These are phyloP conservation scores for Pyrenophora seminiperda DNA, from an alignment of 2,329 filamentous ascomycete genomes.

Conservation along the genomic window DNA sequence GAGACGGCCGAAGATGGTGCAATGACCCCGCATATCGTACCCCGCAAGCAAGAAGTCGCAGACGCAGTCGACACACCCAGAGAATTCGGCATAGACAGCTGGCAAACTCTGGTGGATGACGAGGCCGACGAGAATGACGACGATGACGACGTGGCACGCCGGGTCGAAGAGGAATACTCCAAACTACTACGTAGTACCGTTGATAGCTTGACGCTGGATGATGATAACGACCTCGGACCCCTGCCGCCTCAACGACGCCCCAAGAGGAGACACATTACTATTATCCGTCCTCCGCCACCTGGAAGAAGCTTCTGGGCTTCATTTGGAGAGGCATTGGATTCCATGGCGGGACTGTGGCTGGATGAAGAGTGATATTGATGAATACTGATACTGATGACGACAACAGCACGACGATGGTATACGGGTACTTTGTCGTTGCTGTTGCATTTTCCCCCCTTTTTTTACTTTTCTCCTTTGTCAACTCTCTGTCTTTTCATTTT, in stretches of 20 bases:
- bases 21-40: not conserved
- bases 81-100: conserved; percentile 22
- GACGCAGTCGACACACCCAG: not conserved
- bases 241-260: not conserved
- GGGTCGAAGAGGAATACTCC: conserved; percentile 8
- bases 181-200: conserved; percentile 9
- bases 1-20: not conserved
- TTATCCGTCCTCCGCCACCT: conserved; percentile 19
- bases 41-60: not conserved
- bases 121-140: too few relatives aligned
- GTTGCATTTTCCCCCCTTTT: not conserved
- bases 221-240: not conserved
- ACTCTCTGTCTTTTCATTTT: not conserved
- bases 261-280: conserved; percentile 10
- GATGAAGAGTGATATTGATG: conserved; percentile 9
- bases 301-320: conserved; percentile 29
- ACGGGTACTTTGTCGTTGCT: not conserved
- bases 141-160: conserved; percentile 1
- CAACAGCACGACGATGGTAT: too few relatives aligned
- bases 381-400: not conserved
- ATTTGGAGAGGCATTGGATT: conserved; percentile 29
- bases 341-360: conserved; percentile 17
- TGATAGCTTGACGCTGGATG: conserved; percentile 8
- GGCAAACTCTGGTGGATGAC: conserved; percentile 15
- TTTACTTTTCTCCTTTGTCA: not conserved